Evolutionary conservation across 2,329 filamentous ascomycete species (phyloP), one percentile per base, ranked within the genome.

Genomic region (Penicillium carneum): DNA sequence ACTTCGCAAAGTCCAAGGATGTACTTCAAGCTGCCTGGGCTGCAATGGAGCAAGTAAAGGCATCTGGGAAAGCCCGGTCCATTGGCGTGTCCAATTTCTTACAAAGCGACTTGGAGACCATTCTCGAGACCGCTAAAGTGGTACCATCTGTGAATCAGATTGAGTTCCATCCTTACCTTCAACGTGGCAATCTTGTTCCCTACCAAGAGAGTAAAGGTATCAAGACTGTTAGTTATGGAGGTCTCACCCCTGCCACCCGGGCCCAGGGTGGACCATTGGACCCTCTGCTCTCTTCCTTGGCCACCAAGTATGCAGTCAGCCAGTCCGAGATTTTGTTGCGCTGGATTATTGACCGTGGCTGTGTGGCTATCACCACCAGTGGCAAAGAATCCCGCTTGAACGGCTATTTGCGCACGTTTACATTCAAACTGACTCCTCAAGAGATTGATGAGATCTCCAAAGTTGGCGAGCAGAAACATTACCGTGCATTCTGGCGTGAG

Each of bases 31-130:
- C 77, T 34, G 82, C 84, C 46, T 89, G 87, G 87, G 81, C 82
- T 41, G 78, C 81, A 6, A 86, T 89, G 85, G 87, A 89, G 69
- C 74, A 80, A 41, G 75, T 88, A 41, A 81, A 86, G 65, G 75
- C 78, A n/a, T 73, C 81, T 14, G 87, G 87, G 16, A 83, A 88
- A 61, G 82, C 84, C 5, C 84, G 83, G 56, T 84, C 84, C 7
- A 89, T 89, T 63, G 87, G 87, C 23, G 86, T 89, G 23, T 87
- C 84, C 57, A 89, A 87, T 74, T 89, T 83, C 73, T 74, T 84
- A 6, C 80, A 83, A 26, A 72, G 76, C 23, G 83, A 89, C 61
- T 77, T 89, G 18, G 81, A 86, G 47, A 80, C 81, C 11, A 82
- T 84, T 20, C 76, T 82, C 38, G 71, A 79, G 60, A 80, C 77